Percentiles rank a stretch among this genome's conserved stretches.
Conservation (phyloP, 768 basidiomycete species). For the Trichaptum fuscoviolaceum region DNA sequence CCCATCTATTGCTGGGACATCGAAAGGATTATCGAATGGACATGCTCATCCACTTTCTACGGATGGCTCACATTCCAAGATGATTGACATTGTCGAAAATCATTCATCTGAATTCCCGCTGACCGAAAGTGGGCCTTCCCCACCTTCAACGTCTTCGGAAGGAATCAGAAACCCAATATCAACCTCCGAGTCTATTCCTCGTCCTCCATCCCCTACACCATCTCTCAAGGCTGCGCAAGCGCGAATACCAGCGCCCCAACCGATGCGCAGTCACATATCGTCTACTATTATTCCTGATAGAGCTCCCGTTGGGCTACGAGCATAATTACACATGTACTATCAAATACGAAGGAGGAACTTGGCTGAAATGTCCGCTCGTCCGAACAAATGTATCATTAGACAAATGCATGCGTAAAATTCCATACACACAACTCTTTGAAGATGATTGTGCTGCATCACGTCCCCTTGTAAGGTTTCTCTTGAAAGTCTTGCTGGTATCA, state of each 20-base stretch:
- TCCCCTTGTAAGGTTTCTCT: no score
- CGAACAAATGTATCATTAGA: background rate
- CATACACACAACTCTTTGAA: background rate
- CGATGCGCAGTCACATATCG: conserved; percentile 2
- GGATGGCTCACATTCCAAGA: background rate
- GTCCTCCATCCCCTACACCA: background rate
- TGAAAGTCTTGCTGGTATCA: no score
- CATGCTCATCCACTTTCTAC: background rate
- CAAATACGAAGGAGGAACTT: background rate
- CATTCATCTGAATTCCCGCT: background rate
- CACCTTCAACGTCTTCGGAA: background rate
- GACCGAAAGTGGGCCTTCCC: background rate
- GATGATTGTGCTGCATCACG: no score
- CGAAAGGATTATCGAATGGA: background rate
- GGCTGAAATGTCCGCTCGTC: background rate
- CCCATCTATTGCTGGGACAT: background rate
- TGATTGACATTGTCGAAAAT: background rate
- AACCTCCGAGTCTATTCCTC: background rate
- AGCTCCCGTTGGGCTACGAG: background rate
- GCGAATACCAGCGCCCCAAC: conserved; percentile 7
- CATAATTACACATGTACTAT: background rate
- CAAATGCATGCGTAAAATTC: background rate
- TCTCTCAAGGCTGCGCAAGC: conserved; percentile 1
- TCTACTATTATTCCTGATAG: background rate
- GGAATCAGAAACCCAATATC: background rate